Evolutionary conservation across 225 moss, liverwort and hornwort species (phyloP).

Genomic region (Sphagnum tenellum): DNA sequence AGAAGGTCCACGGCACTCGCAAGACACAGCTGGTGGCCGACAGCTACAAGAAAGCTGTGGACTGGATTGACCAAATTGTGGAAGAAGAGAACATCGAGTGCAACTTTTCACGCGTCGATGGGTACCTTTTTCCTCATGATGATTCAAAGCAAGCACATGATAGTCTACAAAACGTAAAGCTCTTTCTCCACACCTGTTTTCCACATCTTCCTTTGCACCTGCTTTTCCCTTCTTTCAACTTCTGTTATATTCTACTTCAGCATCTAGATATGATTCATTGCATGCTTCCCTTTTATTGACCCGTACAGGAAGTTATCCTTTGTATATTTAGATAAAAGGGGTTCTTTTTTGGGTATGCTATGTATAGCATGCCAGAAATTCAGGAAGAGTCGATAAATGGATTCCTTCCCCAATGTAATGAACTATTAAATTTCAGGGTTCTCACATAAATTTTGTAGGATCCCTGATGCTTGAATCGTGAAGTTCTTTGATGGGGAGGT

Average conservation of each 20-base stretch:
- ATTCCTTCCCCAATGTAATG: neutral
- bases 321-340: neutral
- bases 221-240: neutral
- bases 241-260: neutral
- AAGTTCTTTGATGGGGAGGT: neutral
- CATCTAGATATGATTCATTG: neutral
- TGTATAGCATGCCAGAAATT: neutral
- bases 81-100: conserved; percentile 22
- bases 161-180: conserved; percentile 18
- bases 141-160: conserved; percentile 23
- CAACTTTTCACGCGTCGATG: conserved; percentile 18
- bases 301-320: neutral
- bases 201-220: neutral
- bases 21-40: conserved; percentile 23
- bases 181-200: neutral
- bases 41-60: conserved; percentile 23
- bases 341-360: neutral
- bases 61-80: conserved; percentile 19
- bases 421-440: neutral
- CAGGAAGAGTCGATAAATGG: neutral
- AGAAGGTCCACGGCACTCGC: conserved; percentile 10
- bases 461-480: neutral
- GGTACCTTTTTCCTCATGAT: conserved; percentile 21
- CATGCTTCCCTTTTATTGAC: neutral
- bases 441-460: neutral